Percentiles rank a stretch among this genome's conserved stretches.
These are phyloP conservation scores for Diaporthe sp. DNA, from an alignment of 2,329 filamentous ascomycete species.

Conservation along the genomic window DNA sequence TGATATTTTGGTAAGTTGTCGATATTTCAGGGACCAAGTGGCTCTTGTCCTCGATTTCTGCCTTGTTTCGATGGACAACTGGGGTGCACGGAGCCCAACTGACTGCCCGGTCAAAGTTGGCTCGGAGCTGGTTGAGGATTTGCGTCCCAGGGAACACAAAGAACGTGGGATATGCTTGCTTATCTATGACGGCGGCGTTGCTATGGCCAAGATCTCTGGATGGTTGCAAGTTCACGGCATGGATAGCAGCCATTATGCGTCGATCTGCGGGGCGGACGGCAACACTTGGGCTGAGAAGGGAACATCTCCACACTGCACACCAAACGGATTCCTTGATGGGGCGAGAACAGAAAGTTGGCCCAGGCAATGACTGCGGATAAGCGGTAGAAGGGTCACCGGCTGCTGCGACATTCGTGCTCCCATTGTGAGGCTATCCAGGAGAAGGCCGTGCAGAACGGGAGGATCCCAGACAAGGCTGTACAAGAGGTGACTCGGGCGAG, in stretches of 20 bases:
- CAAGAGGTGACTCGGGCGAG: background rate
- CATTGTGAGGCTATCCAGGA: background rate
- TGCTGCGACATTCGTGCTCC: background rate
- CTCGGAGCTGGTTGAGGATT: background rate
- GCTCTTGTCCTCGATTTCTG: background rate
- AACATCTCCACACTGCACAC: conserved; percentile 26
- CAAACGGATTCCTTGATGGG: background rate
- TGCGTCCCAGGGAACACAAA: background rate
- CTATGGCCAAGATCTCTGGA: conserved; percentile 7
- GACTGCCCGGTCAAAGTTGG: conserved; percentile 11
- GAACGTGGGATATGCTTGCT: background rate
- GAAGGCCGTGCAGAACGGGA: background rate
- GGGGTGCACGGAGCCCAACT: conserved; percentile 1
- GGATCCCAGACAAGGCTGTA: background rate
- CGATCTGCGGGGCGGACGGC: conserved; percentile 9
- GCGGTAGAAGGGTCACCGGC: background rate
- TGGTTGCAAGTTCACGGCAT: conserved; percentile 23
- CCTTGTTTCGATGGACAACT: background rate
- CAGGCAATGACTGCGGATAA: background rate
- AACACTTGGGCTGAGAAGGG: conserved; percentile 16
- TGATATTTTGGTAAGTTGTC: background rate
- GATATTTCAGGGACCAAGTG: background rate
- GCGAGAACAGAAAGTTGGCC: background rate
- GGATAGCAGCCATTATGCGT: background rate
- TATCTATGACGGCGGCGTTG: conserved; percentile 1